Percentiles rank a stretch among this genome's conserved stretches.
Conservation (phyloP, 495 filamentous ascomycete genomes). For the Talaromyces borbonicus region DNA sequence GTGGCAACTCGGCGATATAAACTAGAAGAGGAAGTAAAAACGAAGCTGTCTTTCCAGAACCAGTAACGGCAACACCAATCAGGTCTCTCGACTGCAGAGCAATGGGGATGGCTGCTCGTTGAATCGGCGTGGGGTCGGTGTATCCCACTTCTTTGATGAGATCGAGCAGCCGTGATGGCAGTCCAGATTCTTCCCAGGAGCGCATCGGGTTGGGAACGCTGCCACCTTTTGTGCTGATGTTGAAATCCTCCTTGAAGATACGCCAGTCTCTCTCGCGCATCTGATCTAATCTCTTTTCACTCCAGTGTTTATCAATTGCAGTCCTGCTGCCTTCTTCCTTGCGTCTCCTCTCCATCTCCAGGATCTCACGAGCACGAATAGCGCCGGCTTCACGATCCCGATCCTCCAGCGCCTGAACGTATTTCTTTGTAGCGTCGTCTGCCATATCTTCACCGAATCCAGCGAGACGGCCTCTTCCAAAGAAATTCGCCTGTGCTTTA, state of each 20-base stretch:
- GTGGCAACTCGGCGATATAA: conserved; percentile 88
- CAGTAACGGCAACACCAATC: conserved; percentile 95
- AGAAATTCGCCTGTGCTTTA: conserved; percentile 65
- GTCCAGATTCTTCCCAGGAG: conserved; percentile 76
- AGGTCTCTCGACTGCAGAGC: conserved; percentile 88
- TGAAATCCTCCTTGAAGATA: conserved; percentile 99
- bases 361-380: conserved; percentile 64
- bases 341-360: conserved; percentile 79
- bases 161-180: conserved; percentile 73
- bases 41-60: conserved; percentile 96
- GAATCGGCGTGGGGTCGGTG: conserved; percentile 84
- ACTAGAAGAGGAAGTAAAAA: conserved; percentile 92
- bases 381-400: conserved; percentile 74
- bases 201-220: conserved; percentile 95
- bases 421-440: conserved; percentile 59
- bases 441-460: conserved; percentile 73
- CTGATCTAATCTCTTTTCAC: conserved; percentile 85
- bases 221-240: conserved; percentile 87
- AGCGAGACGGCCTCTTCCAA: conserved; percentile 69
- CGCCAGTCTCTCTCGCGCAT: conserved; percentile 99
- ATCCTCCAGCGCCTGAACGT: conserved; percentile 66
- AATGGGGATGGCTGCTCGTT: conserved; percentile 91
- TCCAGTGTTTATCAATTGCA: conserved; percentile 87
- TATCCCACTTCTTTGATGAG: conserved; percentile 84
- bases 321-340: conserved; percentile 66